Percentiles rank a stretch among this genome's conserved stretches.
Conservation (phyloP, 441 rosid species). For the Biscutella laevigata region DNA sequence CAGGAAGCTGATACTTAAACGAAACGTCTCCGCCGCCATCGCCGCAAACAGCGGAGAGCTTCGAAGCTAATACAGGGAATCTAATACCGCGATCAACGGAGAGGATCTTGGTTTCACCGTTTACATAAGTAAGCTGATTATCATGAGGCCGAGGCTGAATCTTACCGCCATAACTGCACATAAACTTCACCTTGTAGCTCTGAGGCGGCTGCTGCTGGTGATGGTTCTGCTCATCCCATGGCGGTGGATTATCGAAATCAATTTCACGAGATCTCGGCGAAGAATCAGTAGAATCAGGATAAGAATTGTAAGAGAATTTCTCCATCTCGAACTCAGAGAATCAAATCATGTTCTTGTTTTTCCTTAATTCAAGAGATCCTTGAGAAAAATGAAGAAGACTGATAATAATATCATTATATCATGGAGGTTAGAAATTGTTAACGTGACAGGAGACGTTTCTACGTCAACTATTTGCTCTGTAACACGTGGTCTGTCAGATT, state of each 20-base stretch:
- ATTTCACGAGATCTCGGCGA: slow-evolving; percentile 86
- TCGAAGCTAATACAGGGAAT: slow-evolving; percentile 44
- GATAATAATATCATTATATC: too few relatives aligned
- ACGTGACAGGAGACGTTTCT: slow-evolving; percentile 12
- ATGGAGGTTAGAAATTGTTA: slow-evolving; percentile 23
- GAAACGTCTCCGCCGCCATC: slow-evolving; percentile 44
- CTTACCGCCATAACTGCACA: slow-evolving; percentile 90
- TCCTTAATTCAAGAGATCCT: not conserved
- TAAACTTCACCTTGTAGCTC: slow-evolving; percentile 57
- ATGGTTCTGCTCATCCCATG: slow-evolving; percentile 66
- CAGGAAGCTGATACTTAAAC: slow-evolving; percentile 84
- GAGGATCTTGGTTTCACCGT: slow-evolving; percentile 85
- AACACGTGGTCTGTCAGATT: slow-evolving; percentile 21
- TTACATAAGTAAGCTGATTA: slow-evolving; percentile 68
- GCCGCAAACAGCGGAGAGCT: slow-evolving; percentile 46
- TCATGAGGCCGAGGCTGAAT: slow-evolving; percentile 89
- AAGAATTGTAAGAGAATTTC: slow-evolving; percentile 45
- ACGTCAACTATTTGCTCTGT: slow-evolving; percentile 10
- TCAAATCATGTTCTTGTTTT: not conserved
- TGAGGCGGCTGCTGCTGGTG: slow-evolving; percentile 27
- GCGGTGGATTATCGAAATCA: slow-evolving; percentile 70
- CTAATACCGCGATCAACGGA: slow-evolving; percentile 62
- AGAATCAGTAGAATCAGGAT: slow-evolving; percentile 78
- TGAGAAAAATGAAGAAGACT: slow-evolving; percentile 14
- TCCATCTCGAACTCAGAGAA: slow-evolving; percentile 39